Conservation (phyloP, 2,329 filamentous ascomycete species). For the Alternaria sp. region DNA sequence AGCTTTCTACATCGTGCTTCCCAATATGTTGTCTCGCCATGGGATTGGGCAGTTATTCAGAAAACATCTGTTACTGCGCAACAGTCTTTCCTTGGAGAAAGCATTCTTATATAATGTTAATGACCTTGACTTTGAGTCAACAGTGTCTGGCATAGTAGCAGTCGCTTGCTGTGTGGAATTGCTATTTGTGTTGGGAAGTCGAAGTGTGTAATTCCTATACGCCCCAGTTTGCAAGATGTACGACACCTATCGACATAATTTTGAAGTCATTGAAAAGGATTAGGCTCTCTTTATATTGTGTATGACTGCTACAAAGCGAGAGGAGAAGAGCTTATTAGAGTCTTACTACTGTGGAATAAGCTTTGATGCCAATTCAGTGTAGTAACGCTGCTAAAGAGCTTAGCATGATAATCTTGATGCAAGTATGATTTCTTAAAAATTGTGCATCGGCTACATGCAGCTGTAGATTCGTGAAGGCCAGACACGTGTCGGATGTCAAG, state of each 20-base stretch:
- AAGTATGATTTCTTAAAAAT: neutral
- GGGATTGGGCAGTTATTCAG: too few species aligned
- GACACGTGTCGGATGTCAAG: neutral
- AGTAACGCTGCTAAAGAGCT: too few species aligned
- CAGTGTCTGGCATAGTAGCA: rapidly evolving
- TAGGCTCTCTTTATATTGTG: neutral
- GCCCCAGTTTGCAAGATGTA: neutral
- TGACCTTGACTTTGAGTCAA: neutral
- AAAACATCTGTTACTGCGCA: too few species aligned
- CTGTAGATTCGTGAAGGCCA: rapidly evolving
- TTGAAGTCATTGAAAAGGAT: rapidly evolving
- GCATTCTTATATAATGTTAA: rapidly evolving
- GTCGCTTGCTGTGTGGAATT: too few species aligned
- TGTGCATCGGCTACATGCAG: neutral
- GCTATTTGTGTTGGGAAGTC: neutral
- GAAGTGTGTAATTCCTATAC: rapidly evolving
- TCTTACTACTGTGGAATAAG: neutral
- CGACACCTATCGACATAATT: neutral
- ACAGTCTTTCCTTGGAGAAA: neutral
- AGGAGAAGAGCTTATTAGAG: neutral
- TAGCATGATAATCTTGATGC: neutral
- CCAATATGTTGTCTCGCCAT: neutral
- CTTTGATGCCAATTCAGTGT: neutral
- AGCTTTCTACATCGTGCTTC: neutral
- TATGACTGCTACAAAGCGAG: rapidly evolving